These are phyloP conservation scores for Venturia asperata DNA, from an alignment of 2,329 filamentous ascomycete species.

Conservation along the genomic window DNA sequence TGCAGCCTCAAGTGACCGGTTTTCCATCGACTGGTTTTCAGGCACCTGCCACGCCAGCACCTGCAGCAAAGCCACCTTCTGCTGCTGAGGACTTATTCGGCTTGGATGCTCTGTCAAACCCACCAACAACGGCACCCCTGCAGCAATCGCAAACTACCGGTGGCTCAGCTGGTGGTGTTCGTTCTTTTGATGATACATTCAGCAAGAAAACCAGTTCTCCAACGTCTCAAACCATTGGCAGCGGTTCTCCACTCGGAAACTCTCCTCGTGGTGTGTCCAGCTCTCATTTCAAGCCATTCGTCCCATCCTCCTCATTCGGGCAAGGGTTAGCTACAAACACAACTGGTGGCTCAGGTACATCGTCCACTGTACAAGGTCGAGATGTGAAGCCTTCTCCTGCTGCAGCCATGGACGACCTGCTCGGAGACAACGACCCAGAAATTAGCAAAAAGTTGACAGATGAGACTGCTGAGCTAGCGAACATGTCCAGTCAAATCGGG, in stretches of 20 bases:
- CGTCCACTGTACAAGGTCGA: slow-evolving; percentile 31
- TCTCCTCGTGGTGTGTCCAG: slow-evolving; percentile 33
- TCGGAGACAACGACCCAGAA: slow-evolving; percentile 86
- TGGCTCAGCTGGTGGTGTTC: slow-evolving; percentile 48
- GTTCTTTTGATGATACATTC: slow-evolving; percentile 55
- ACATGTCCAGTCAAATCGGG: slow-evolving; percentile 91
- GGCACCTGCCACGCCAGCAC: slow-evolving; percentile 25
- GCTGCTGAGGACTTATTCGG: slow-evolving; percentile 92
- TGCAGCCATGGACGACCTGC: slow-evolving; percentile 64
- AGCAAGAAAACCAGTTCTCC: slow-evolving; percentile 45
- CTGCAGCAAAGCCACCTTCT: slow-evolving; percentile 45
- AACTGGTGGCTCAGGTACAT: slow-evolving; percentile 55
- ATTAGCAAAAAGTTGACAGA: slow-evolving; percentile 79
- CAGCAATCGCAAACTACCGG: slow-evolving; percentile 66
- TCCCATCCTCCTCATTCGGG: slow-evolving; percentile 88
- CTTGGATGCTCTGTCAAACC: slow-evolving; percentile 63
- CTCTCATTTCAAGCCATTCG: slow-evolving; percentile 75
- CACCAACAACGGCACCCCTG: slow-evolving; percentile 48
- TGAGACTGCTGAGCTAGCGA: slow-evolving; percentile 87
- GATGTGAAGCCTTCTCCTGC: slow-evolving; percentile 22
- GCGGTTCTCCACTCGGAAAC: slow-evolving; percentile 46
- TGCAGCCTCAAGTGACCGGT: slow-evolving; percentile 41
- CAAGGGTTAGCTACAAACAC: slow-evolving; percentile 69
- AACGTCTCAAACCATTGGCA: slow-evolving; percentile 15
- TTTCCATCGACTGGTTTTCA: slow-evolving; percentile 30